Conservation (phyloP, 179 eudicot species). For the Dionaea muscipula region DNA sequence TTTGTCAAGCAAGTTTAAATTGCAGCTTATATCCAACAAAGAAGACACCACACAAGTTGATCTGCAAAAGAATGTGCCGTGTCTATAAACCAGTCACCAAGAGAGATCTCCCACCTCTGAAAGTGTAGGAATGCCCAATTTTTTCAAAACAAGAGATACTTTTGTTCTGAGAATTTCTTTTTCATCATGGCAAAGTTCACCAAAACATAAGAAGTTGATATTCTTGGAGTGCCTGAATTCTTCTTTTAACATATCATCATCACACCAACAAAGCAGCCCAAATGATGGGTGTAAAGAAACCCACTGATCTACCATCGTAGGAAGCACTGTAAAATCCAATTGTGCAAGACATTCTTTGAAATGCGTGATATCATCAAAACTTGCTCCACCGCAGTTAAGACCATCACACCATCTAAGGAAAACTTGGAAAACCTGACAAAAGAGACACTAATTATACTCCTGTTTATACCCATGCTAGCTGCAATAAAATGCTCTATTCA, state of each 20-base stretch:
- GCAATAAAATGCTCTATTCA: background rate
- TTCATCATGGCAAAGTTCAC: slow-evolving; percentile 42
- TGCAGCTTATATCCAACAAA: background rate
- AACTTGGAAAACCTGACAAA: slow-evolving; percentile 62
- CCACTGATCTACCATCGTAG: slow-evolving; percentile 83
- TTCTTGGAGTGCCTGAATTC: slow-evolving; percentile 52
- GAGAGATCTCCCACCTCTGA: slow-evolving; percentile 51
- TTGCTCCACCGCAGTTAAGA: slow-evolving; percentile 45
- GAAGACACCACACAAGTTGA: slow-evolving; percentile 4
- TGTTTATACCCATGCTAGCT: background rate
- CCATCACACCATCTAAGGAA: slow-evolving; percentile 64
- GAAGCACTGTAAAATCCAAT: slow-evolving; percentile 57
- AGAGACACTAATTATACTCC: slow-evolving; percentile 3
- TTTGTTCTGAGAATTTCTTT: slow-evolving; percentile 40
- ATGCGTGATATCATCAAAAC: slow-evolving; percentile 41
- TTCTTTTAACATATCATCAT: slow-evolving; percentile 60
- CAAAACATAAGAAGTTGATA: slow-evolving; percentile 65
- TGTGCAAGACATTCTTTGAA: slow-evolving; percentile 48
- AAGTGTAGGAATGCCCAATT: slow-evolving; percentile 65
- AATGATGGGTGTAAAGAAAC: slow-evolving; percentile 69
- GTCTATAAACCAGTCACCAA: slow-evolving; percentile 4
- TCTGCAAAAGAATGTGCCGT: slow-evolving; percentile 1
- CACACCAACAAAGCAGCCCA: slow-evolving; percentile 91
- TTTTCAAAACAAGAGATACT: slow-evolving; percentile 40
- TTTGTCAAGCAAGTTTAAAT: too few species aligned